These are phyloP conservation scores for Adansonia madagascariensis DNA, from an alignment of 441 rosid species.

Conservation along the genomic window DNA sequence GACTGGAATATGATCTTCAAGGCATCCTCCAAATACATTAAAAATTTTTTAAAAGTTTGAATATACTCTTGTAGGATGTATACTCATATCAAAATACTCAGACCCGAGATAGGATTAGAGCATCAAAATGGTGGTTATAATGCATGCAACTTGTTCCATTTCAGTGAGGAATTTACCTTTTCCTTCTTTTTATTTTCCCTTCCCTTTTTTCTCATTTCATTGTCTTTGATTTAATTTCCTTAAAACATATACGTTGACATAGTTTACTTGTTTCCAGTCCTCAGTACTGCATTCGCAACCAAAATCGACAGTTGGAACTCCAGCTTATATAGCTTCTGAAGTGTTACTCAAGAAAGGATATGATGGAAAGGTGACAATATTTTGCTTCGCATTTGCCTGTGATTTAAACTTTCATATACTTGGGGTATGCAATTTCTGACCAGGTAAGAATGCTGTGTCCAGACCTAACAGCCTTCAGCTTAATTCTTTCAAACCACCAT, in stretches of 20 bases:
- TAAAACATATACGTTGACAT: slow-evolving; percentile 11
- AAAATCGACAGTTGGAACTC: slow-evolving; percentile 98
- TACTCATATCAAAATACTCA: no score
- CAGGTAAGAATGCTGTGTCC: not conserved
- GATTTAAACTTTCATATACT: slow-evolving; percentile 13
- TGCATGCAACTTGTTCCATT: not conserved
- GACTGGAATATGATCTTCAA: no score
- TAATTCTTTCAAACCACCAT: no score
- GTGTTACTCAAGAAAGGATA: slow-evolving; percentile 93
- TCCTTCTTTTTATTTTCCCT: not conserved
- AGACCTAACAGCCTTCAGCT: not conserved
- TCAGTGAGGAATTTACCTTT: not conserved
- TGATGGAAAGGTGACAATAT: slow-evolving; percentile 80
- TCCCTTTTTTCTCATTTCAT: not conserved
- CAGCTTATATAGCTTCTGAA: slow-evolving; percentile 98
- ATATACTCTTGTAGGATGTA: no score
- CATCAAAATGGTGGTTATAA: not conserved
- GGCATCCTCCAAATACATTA: no score
- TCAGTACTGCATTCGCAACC: slow-evolving; percentile 96
- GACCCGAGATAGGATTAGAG: not conserved
- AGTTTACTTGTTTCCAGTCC: slow-evolving; percentile 52
- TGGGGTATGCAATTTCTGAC: not conserved
- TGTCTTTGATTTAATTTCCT: slow-evolving; percentile 7
- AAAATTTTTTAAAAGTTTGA: no score
- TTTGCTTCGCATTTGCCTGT: slow-evolving; percentile 15